phyloP scores from a whole-genome alignment of 257 asterid species.

The Nicotiana attenuata region DNA sequence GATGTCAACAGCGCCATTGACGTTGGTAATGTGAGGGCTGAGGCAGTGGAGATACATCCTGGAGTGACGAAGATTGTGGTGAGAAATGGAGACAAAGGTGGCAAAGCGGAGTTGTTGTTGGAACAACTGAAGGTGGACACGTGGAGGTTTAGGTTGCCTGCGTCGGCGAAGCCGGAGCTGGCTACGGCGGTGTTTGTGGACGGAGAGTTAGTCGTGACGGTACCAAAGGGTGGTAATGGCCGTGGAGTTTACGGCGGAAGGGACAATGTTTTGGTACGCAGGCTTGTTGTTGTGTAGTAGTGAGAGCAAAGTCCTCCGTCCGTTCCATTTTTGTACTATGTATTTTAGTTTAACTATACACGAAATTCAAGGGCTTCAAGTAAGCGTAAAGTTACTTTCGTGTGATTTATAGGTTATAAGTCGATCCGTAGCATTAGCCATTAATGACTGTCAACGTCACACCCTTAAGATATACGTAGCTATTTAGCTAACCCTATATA shows the following conservation, averaged over 20 bases:
- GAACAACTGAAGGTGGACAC: constrained; percentile 46
- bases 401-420: no score
- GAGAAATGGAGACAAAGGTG: constrained; percentile 19
- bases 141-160: constrained; percentile 60
- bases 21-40: constrained; percentile 26
- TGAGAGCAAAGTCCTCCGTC: no score
- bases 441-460: no score
- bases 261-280: constrained; percentile 18
- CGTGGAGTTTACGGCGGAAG: constrained; percentile 20
- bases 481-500: no score
- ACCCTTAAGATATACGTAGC: no score
- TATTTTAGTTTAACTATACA: no score
- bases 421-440: no score
- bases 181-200: constrained; percentile 34
- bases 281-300: constrained; percentile 35
- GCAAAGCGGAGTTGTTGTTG: constrained; percentile 19
- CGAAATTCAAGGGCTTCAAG: no score
- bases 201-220: constrained; percentile 46
- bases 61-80: constrained; percentile 61
- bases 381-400: no score
- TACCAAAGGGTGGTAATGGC: constrained; percentile 36
- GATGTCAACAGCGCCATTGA: neutral
- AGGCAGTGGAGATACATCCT: constrained; percentile 60
- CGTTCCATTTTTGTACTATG: no score
- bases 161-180: constrained; percentile 32